Evolutionary conservation across 2,329 filamentous ascomycete species (phyloP).

Genomic region (Penicillium aurantiogriseum): DNA sequence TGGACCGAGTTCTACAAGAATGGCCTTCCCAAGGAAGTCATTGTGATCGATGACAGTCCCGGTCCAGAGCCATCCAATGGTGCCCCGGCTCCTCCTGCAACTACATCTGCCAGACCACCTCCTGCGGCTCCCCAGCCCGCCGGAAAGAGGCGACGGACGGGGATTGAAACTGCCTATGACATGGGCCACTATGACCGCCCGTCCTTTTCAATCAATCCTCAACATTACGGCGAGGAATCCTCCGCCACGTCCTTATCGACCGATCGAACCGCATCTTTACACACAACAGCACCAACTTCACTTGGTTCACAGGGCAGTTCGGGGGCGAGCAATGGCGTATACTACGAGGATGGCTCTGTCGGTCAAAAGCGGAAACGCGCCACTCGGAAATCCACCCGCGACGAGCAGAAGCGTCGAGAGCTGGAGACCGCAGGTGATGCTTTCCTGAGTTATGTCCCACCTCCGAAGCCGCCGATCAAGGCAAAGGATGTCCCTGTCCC

Average conservation of each 20-base stretch:
- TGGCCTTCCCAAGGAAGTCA: constrained; percentile 78
- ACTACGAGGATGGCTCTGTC: constrained; percentile 66
- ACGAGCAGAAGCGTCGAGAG: constrained; percentile 77
- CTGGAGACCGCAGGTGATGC: constrained; percentile 68
- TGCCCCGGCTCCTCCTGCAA: constrained; percentile 20
- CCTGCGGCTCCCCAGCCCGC: constrained; percentile 44
- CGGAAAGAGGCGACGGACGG: constrained; percentile 72
- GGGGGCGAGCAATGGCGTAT: constrained; percentile 53
- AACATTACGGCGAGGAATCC: constrained; percentile 64
- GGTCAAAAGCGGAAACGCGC: constrained; percentile 86
- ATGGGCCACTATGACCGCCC: constrained; percentile 68
- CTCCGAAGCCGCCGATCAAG: constrained; percentile 85
- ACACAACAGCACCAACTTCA: constrained; percentile 88
- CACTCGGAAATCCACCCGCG: constrained; percentile 75
- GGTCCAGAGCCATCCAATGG: constrained; percentile 39
- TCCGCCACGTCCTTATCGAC: constrained; percentile 74
- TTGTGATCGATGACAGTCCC: constrained; percentile 73
- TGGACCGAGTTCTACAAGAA: constrained; percentile 82
- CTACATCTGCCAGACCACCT: constrained; percentile 27
- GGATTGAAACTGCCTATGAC: constrained; percentile 62
- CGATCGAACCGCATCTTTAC: constrained; percentile 77
- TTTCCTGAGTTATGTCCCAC: constrained; percentile 78
- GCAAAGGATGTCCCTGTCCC: constrained; percentile 71
- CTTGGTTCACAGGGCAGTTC: constrained; percentile 63
- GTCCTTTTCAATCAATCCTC: constrained; percentile 71